phyloP scores from a whole-genome alignment of 2,329 filamentous ascomycete species.

The Colletotrichum musicola region DNA sequence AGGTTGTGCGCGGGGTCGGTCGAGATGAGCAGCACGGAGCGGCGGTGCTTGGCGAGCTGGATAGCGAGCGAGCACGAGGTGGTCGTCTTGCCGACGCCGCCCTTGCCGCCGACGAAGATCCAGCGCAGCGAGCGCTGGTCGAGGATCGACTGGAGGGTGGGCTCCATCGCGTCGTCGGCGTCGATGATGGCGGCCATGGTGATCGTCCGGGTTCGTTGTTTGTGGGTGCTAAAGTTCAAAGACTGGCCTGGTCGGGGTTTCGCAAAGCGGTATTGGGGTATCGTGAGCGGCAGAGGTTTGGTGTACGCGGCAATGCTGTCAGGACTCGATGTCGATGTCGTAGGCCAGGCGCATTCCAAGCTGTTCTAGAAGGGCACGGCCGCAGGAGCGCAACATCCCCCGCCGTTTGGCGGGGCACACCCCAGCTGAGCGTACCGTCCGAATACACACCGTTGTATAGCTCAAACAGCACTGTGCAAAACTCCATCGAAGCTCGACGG shows the following conservation, averaged over 20 bases:
- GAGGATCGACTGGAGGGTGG: conserved; percentile 92
- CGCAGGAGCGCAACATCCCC: conserved; percentile 19
- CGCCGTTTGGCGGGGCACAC: conserved; percentile 37
- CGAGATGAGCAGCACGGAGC: conserved; percentile 96
- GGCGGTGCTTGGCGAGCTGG: conserved; percentile 93
- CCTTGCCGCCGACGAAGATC: conserved; percentile 99
- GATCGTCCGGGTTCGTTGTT: too few species aligned
- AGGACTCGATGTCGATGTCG: not conserved
- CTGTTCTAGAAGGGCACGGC: conserved; percentile 36
- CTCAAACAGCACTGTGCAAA: not conserved
- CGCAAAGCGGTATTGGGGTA: too few species aligned
- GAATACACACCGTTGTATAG: too few species aligned
- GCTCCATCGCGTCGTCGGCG: conserved; percentile 82
- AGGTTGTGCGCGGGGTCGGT: conserved; percentile 99
- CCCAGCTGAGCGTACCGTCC: conserved; percentile 1
- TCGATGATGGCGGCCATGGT: conserved; percentile 63
- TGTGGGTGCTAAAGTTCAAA: too few species aligned
- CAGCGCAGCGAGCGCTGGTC: conserved; percentile 96
- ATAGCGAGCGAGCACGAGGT: conserved; percentile 98
- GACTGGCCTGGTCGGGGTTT: too few species aligned
- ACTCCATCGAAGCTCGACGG: conserved; percentile 32
- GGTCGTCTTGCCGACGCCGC: conserved; percentile 99
- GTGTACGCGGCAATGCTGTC: not conserved
- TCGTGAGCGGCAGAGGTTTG: not conserved
- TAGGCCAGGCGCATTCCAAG: conserved; percentile 30